A percentile compares a stretch with the other conserved stretches of the same genome.
Conservation (phyloP, 345 rosid genomes). For the Citrus sinensis region DNA sequence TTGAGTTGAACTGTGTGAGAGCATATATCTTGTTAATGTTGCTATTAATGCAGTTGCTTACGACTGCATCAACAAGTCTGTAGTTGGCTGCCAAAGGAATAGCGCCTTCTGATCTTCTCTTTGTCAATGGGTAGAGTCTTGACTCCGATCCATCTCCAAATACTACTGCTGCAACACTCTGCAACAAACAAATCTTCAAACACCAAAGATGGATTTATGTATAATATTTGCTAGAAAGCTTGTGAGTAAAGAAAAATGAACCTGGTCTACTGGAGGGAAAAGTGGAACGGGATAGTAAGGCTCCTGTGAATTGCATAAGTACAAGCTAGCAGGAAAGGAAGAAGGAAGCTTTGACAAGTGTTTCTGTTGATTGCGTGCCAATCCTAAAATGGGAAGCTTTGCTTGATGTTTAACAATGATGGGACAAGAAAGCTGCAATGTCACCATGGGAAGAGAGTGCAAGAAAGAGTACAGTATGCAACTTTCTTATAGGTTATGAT, state of each 20-base stretch:
- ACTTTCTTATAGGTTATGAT: background rate
- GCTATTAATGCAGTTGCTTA: conserved; percentile 87
- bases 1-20: conserved; percentile 83
- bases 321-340: conserved; percentile 7
- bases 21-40: conserved; percentile 80
- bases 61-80: conserved; percentile 73
- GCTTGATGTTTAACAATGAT: conserved; percentile 9
- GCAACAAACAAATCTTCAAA: conserved; percentile 8
- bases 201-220: background rate
- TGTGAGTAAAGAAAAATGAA: conserved; percentile 3
- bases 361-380: conserved; percentile 5
- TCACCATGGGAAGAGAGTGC: conserved; percentile 21
- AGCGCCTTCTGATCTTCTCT: conserved; percentile 80
- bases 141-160: conserved; percentile 75
- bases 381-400: conserved; percentile 19
- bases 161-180: conserved; percentile 77
- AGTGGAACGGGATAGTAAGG: conserved; percentile 20
- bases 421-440: conserved; percentile 18
- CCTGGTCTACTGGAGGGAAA: conserved; percentile 49
- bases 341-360: conserved; percentile 17
- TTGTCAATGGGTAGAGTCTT: conserved; percentile 67
- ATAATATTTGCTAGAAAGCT: background rate
- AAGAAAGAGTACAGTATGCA: background rate
- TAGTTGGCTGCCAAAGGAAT: conserved; percentile 74
- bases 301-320: conserved; percentile 28